Evolutionary conservation across 1,139 yeast species (phyloP), one percentile per base, ranked within the genome.

Genomic region (Yamadazyma sp.): DNA sequence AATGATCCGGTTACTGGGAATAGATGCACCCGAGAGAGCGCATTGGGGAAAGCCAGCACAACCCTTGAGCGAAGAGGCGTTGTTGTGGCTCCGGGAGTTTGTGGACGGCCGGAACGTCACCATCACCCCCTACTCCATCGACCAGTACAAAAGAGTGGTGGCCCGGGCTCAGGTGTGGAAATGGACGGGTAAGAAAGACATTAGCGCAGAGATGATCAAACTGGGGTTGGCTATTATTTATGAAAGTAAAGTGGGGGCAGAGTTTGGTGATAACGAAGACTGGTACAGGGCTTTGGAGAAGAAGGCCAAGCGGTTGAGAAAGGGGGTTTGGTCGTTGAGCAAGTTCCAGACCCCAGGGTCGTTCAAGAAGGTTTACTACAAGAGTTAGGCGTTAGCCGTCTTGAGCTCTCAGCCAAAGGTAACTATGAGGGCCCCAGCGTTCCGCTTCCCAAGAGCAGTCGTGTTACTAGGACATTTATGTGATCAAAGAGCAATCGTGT

Each of bases 1-100:
- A 22, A 73, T 77, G 62, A 78, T 94, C 11, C 69, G 99, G 36
- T 63, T 92, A 24, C 86, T 95, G 60, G 99, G 98, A 0, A 82
- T 92, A n/a, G 99, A 92, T 69, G 98, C 99, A 0, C 99, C 99
- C 1, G 99, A 92, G 58, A 66, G 95, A 31, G 79, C 95, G 2
- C 98, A 92, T 66, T 92, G 88, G 64, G 99, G 99, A 1, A 86
- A 86, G 47, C 91, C 95, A 0, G 86, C 96, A 0, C 98, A 92
- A 57, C 95, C 95, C 0, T 85, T 65, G 55, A 79, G 95, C 24
- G 87, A 82, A 36, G 98, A 92, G 47, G 94, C 97, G 0, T 62
- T 91, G 43, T 55, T 56, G 4, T 92, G 97, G 96, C 68, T 92
- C 26, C 67, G 83, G 33, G 52, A 63, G 14, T 84, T 78, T 50